Conservation (phyloP, 768 basidiomycete genomes). For the Podaxis carcinomalis region DNA sequence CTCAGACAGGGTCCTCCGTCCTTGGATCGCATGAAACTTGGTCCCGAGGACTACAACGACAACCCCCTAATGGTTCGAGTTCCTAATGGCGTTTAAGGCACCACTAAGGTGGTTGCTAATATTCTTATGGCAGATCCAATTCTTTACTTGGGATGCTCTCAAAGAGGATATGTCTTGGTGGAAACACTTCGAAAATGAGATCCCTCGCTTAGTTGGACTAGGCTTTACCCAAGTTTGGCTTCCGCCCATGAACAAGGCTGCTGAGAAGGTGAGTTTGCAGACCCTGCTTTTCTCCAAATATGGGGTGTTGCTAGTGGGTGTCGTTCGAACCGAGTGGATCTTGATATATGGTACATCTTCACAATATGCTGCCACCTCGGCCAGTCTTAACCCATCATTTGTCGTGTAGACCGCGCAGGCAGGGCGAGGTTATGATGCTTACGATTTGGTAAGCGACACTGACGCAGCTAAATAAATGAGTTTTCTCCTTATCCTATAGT, state of each 20-base stretch:
- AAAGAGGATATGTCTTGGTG: constrained; percentile 71
- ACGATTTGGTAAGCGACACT: constrained; percentile 59
- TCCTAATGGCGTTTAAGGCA: neutral
- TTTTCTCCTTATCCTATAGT: constrained; percentile 36
- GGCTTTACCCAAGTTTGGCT: constrained; percentile 84
- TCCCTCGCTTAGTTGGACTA: constrained; percentile 57
- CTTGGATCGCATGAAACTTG: constrained; percentile 57
- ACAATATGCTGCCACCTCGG: neutral
- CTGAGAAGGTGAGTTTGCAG: constrained; percentile 41
- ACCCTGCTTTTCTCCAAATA: neutral
- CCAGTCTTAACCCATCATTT: neutral
- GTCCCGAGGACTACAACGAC: constrained; percentile 38
- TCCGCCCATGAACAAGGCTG: constrained; percentile 81
- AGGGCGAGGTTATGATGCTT: constrained; percentile 82
- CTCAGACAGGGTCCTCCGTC: constrained; percentile 28
- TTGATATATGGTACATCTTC: neutral
- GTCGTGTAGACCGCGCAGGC: constrained; percentile 32
- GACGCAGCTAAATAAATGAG: neutral
- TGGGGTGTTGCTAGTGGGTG: neutral
- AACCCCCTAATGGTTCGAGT: constrained; percentile 68
- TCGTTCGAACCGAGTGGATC: too few species aligned
- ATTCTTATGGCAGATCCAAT: constrained; percentile 55
- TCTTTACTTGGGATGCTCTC: constrained; percentile 77
- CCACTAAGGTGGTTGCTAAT: neutral
- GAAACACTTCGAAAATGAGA: constrained; percentile 64